phyloP scores from a whole-genome alignment of 1,284 basidiomycete genomes.

The Cutaneotrichosporon cutaneum region DNA sequence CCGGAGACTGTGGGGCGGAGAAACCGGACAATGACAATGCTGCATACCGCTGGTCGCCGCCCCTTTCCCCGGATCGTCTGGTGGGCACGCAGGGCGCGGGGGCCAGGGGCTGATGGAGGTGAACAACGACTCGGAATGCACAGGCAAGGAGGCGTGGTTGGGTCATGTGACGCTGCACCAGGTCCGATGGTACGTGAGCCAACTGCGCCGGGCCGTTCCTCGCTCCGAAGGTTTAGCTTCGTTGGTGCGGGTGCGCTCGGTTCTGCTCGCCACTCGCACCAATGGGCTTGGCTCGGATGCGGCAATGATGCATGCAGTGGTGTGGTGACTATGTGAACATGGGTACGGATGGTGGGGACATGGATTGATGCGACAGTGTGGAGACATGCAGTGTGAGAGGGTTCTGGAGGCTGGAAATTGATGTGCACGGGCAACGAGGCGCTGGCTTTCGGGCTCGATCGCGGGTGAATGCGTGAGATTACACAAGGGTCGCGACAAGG shows the following conservation, averaged over 20 bases:
- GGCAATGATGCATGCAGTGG: constrained; percentile 4
- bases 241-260: too few relatives aligned
- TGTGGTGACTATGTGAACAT: constrained; percentile 4
- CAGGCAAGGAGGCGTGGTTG: neutral
- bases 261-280: neutral
- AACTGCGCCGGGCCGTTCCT: neutral
- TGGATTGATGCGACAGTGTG: neutral
- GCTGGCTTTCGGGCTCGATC: constrained; percentile 7
- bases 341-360: constrained; percentile 3
- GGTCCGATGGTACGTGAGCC: neutral
- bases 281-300: neutral
- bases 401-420: neutral
- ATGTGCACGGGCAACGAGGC: constrained; percentile 5
- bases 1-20: neutral
- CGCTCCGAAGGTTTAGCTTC: neutral
- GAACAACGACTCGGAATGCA: neutral
- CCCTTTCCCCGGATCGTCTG: neutral
- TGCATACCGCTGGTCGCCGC: neutral
- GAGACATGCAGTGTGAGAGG: constrained; percentile 4
- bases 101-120: neutral
- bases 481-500: neutral
- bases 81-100: neutral
- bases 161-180: neutral
- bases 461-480: neutral
- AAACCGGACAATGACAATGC: neutral